Evolutionary conservation across 805 yeast species (phyloP).

Genomic region (Ogataea glucozyma): DNA sequence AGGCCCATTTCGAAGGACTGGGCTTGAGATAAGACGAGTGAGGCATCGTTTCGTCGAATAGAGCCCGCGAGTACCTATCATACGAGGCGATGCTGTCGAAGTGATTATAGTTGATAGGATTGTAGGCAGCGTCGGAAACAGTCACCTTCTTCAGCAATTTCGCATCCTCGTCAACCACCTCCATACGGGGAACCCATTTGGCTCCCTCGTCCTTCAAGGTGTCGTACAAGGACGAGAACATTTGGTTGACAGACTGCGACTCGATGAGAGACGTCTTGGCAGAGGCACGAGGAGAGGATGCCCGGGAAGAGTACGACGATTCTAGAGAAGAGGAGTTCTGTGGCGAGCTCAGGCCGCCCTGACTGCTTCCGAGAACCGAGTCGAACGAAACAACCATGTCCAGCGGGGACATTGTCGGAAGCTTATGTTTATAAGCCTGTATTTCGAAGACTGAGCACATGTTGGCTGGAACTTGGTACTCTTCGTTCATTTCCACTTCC

Average conservation of each 20-base stretch:
- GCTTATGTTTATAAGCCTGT: constrained; percentile 23
- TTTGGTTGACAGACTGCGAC: constrained; percentile 24
- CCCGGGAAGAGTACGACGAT: background rate
- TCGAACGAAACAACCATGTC: constrained; percentile 15
- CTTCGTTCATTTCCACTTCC: constrained; percentile 13
- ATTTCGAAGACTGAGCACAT: constrained; percentile 33
- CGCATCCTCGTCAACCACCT: constrained; percentile 4
- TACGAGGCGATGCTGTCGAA: background rate
- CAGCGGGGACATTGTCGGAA: constrained; percentile 15
- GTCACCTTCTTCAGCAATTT: constrained; percentile 11
- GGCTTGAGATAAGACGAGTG: background rate
- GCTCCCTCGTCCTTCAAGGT: constrained; percentile 27
- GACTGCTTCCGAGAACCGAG: background rate
- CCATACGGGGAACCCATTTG: constrained; percentile 9
- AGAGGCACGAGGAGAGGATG: background rate
- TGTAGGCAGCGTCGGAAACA: too few relatives aligned
- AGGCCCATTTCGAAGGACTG: constrained; percentile 5
- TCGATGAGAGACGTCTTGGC: constrained; percentile 9
- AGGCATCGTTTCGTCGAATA: background rate
- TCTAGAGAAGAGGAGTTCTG: background rate
- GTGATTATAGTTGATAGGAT: background rate
- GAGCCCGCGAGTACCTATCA: background rate
- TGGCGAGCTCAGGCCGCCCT: background rate
- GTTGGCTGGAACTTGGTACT: constrained; percentile 28
- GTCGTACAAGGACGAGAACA: constrained; percentile 29